phyloP scores from a whole-genome alignment of 2,329 filamentous ascomycete genomes.

The Hymenoscyphus linearis region DNA sequence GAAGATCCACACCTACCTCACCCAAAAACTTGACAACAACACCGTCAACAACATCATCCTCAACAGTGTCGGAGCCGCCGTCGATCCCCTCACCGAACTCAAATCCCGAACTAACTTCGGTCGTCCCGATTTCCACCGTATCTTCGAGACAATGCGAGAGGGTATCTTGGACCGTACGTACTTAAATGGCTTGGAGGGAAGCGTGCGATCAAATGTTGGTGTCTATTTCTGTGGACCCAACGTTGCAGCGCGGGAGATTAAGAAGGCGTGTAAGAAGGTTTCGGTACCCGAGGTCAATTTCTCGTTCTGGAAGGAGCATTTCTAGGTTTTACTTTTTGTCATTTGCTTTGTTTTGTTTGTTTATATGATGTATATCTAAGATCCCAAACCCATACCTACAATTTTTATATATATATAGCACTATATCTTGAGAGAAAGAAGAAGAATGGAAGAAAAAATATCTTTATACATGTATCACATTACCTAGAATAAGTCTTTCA shows the following conservation, averaged over 20 bases:
- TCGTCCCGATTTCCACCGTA: slow-evolving; percentile 76
- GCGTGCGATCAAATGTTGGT: slow-evolving; percentile 77
- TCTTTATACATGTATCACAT: background rate
- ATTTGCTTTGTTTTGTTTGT: background rate
- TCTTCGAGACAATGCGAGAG: slow-evolving; percentile 81
- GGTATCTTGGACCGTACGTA: slow-evolving; percentile 84
- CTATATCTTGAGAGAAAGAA: too few species aligned
- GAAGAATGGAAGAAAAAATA: background rate
- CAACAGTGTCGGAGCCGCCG: slow-evolving; percentile 82
- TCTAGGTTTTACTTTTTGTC: slow-evolving; percentile 38
- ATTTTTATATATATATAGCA: too few species aligned
- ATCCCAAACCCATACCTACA: background rate
- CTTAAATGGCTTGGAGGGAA: slow-evolving; percentile 72
- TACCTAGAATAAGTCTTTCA: background rate
- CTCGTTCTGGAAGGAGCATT: slow-evolving; percentile 99
- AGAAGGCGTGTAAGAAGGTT: slow-evolving; percentile 69
- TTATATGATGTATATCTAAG: background rate
- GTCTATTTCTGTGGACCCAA: slow-evolving; percentile 82
- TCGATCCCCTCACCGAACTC: slow-evolving; percentile 89
- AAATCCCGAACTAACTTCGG: slow-evolving; percentile 90
- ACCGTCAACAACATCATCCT: slow-evolving; percentile 95
- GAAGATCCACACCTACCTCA: slow-evolving; percentile 96
- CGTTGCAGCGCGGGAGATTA: slow-evolving; percentile 70
- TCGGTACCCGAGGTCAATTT: slow-evolving; percentile 79
- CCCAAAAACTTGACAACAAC: slow-evolving; percentile 85